Base-by-base conservation (phyloP, 495 filamentous ascomycete genomes). In the Penicillium soppii region DNA sequence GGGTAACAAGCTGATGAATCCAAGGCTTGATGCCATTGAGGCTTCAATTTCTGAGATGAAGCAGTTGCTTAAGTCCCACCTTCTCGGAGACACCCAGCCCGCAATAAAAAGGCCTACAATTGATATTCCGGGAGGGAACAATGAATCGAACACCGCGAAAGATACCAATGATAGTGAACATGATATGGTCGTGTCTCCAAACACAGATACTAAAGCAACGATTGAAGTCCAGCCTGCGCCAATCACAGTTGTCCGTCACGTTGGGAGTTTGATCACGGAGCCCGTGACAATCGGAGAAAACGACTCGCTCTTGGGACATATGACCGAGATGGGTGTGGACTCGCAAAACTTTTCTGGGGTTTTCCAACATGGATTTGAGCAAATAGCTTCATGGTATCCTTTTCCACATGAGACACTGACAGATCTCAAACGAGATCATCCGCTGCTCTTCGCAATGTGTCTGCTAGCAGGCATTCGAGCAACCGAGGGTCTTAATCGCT, bases 221-320 rank as follows among this genome's bases (percentile, higher is more conserved):
- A 32, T 36, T 19, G 47, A 49, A 6, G 13, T 49, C 25, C 47
- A 49, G 3, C 47, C 47, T 5, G 47, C 47, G 16, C 47, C 47
- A 12, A 49, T 49, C 20, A 49, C 47, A 17, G 47, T 49, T 5
- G 47, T 49, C 25, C 47, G 47, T 16, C 47, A 49, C 5, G 47
- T 49, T 4, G 47, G 47, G 5, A 49, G 27, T 41, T 26, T 49
- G 8, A 49, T 49, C 47, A 49, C 47, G n/a, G 47, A 49, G n/a
- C 47, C 47, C 1, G 47, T 40, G 16, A 22, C 27, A 32, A 39
- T 20, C 4, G 47, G 47, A 9, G 47, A 49, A 33, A 49, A 49
- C 12, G 35, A 49, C 19, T 33, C 36, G 4, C 26, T 49, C 7
- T 13, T 40, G 9, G 47, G 17, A 7, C 27, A 41, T 4, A 49